Conservation (phyloP, 768 basidiomycete genomes). For the Candolleomyces efflorescens region DNA sequence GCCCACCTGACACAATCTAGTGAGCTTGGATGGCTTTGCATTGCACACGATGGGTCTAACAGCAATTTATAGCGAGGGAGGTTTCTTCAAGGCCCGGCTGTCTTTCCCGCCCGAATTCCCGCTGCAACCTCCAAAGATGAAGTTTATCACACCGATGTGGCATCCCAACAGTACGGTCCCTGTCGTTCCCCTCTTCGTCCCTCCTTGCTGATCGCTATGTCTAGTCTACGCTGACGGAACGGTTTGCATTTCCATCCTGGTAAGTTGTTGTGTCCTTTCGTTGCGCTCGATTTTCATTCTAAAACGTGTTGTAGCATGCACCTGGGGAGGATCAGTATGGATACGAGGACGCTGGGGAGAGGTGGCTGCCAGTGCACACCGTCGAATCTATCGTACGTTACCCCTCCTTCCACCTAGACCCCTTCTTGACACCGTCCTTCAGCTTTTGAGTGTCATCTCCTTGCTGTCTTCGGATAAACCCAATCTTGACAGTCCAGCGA, state of each 20-base stretch:
- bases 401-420: constrained; percentile 12
- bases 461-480: constrained; percentile 89
- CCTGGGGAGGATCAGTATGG: constrained; percentile 97
- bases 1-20: constrained; percentile 93
- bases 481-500: constrained; percentile 91
- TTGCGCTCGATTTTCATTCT: constrained; percentile 1
- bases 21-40: constrained; percentile 30
- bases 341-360: constrained; percentile 94
- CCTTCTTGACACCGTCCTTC: background rate
- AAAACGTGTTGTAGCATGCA: constrained; percentile 58
- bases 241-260: constrained; percentile 96
- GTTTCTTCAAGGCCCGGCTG: constrained; percentile 88
- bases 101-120: constrained; percentile 91
- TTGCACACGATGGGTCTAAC: constrained; percentile 8
- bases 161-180: constrained; percentile 87
- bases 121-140: constrained; percentile 90
- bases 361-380: constrained; percentile 97
- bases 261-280: constrained; percentile 27
- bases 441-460: constrained; percentile 97
- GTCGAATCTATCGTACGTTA: constrained; percentile 87
- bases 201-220: constrained; percentile 7
- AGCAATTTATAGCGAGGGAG: constrained; percentile 73
- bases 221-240: constrained; percentile 89
- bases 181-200: background rate
- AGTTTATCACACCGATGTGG: constrained; percentile 93